Evolutionary conservation across 2,329 filamentous ascomycete genomes (phyloP).

Genomic region (Chalara sp.): DNA sequence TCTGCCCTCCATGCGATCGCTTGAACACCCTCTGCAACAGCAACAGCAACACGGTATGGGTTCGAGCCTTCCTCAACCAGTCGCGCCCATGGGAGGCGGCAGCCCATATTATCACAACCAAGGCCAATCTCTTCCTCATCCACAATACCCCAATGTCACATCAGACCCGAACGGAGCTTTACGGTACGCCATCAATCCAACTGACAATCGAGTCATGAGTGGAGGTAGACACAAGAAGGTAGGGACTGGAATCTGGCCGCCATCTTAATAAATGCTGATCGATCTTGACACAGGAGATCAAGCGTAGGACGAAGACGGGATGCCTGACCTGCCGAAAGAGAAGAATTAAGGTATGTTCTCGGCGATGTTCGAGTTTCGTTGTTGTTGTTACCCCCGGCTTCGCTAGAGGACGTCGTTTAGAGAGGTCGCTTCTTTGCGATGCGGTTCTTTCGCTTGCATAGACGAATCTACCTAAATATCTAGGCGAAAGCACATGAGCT

Average conservation of each 20-base stretch:
- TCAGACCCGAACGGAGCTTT: constrained; percentile 39
- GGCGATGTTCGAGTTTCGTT: constrained; percentile 1
- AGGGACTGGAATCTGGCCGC: constrained; percentile 7
- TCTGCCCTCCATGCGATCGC: constrained; percentile 43
- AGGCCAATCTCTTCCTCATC: constrained; percentile 30
- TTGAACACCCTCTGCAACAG: constrained; percentile 34
- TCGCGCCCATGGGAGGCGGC: constrained; percentile 37
- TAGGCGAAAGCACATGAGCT: constrained; percentile 28
- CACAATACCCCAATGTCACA: constrained; percentile 39
- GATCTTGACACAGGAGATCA: constrained; percentile 51
- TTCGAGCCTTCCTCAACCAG: constrained; percentile 46
- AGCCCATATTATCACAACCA: constrained; percentile 41
- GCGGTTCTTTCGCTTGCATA: constrained; percentile 27
- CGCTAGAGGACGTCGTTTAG: constrained; percentile 14
- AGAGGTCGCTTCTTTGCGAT: constrained; percentile 25
- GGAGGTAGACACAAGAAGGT: constrained; percentile 53
- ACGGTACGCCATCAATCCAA: constrained; percentile 50
- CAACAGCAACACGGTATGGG: constrained; percentile 34
- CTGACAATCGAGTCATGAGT: constrained; percentile 46
- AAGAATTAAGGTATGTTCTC: constrained; percentile 61
- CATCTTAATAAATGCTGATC: constrained; percentile 18
- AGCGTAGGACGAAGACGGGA: constrained; percentile 68
- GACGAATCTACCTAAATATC: constrained; percentile 29
- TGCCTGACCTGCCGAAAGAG: constrained; percentile 59
- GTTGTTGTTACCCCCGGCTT: constrained; percentile 2